Evolutionary conservation across 805 yeast species (phyloP), one percentile per base, ranked within the genome.

Genomic region (Candida boidinii): DNA sequence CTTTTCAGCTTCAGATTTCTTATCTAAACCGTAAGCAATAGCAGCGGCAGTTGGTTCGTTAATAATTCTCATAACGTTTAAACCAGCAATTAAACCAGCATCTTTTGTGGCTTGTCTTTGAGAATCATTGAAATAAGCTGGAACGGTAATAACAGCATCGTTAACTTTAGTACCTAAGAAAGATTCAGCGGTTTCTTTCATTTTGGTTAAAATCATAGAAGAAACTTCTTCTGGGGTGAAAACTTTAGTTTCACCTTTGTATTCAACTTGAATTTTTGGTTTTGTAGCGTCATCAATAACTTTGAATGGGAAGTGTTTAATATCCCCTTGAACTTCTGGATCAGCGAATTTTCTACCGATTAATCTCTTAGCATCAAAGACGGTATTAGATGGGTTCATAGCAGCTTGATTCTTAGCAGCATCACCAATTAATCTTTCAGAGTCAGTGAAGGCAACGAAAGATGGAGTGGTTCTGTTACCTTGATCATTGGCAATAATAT

Each of bases 31-130:
- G 70, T 87, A 87, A 47, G 96, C 96, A 66, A 86, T 84, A 44
- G 96, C 96, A 46, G 96, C 96, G 33, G 96, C 96, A 43, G 96
- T 86, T 51, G 96, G 96, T 71, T 87, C 96, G 68, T 87, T 87
- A 54, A 88, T 87, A 61, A 87, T 87, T 70, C 96, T 79, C 62
- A 84, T 73, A 41, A 87, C 96, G 64, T 87, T 87, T 60, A 87
- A 73, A 56, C 96, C 96, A 38, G 96, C 94, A 73, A 87, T 88
- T 48, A 81, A 69, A 73, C 96, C 96, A 39, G 96, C 95, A 63
- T 87, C 96, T 73, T 87, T 88, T 54, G 96, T 87, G 41, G 96
- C 96, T 68, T 88, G 96, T 72, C 96, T 84, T 69, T 88, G 96
- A 36, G 96, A 86, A 64, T 87, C 96, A 66, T 88, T 88, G 74